Conservation (phyloP, 768 basidiomycete species). For the Leccinum fibrillosum region DNA sequence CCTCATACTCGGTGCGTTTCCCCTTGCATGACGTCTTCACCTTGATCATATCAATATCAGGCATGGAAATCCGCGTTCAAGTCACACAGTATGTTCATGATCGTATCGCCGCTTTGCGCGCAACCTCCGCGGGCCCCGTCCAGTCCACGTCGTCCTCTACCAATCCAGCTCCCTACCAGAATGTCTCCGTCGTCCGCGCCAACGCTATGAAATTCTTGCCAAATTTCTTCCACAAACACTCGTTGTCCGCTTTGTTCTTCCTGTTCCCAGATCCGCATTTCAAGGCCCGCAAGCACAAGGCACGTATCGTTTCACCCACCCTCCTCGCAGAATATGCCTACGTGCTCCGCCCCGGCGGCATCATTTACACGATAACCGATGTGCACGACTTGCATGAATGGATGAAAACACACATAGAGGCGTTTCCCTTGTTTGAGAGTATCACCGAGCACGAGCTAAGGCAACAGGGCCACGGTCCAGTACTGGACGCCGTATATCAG, state of each 20-base stretch:
- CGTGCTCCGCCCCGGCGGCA: constrained; percentile 87
- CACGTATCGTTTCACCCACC: constrained; percentile 97
- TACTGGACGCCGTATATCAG: constrained; percentile 78
- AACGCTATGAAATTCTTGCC: constrained; percentile 99
- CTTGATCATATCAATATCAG: constrained; percentile 37
- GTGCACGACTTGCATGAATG: constrained; percentile 91
- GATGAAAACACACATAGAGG: constrained; percentile 89
- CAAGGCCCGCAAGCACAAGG: constrained; percentile 97
- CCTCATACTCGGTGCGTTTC: constrained; percentile 83
- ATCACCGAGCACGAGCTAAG: constrained; percentile 74
- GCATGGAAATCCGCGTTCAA: constrained; percentile 95
- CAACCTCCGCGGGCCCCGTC: constrained; percentile 39
- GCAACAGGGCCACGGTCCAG: constrained; percentile 68
- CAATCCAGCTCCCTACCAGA: constrained; percentile 60
- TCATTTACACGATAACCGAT: constrained; percentile 97
- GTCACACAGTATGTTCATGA: constrained; percentile 96
- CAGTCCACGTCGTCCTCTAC: constrained; percentile 22
- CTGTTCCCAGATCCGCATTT: constrained; percentile 99
- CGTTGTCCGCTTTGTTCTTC: constrained; percentile 92
- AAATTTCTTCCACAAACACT: constrained; percentile 90
- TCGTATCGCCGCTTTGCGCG: constrained; percentile 89
- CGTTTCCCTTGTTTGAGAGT: constrained; percentile 82
- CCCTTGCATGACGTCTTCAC: neutral
- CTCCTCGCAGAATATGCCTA: constrained; percentile 97
- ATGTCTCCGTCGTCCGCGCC: constrained; percentile 90